Conservation (phyloP, 2,329 filamentous ascomycete species). For the Nigrospora oryzae region DNA sequence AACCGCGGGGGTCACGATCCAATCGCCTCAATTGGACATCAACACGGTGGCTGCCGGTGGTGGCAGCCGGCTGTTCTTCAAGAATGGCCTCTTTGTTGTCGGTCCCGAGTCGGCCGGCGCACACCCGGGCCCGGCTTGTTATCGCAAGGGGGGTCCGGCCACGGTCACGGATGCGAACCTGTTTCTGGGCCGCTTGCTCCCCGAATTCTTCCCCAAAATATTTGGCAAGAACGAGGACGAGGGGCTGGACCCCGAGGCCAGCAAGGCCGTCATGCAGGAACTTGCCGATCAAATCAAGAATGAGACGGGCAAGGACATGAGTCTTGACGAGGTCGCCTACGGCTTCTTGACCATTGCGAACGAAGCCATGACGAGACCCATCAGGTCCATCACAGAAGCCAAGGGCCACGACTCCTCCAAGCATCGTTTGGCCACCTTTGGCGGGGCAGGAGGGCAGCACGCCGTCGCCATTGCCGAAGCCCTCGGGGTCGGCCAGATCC, state of each 20-base stretch:
- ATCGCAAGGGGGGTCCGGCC: constrained; percentile 79
- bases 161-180: constrained; percentile 94
- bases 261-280: constrained; percentile 65
- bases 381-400: constrained; percentile 83
- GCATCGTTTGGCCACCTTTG: constrained; percentile 86
- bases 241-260: constrained; percentile 68
- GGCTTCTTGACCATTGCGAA: constrained; percentile 88
- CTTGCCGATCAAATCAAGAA: constrained; percentile 70
- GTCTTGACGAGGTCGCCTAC: constrained; percentile 75
- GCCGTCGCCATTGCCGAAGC: constrained; percentile 85
- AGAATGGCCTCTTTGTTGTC: constrained; percentile 82
- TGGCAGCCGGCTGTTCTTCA: constrained; percentile 77
- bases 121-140: constrained; percentile 84
- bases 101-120: constrained; percentile 85
- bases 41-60: constrained; percentile 92
- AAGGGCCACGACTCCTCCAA: constrained; percentile 87
- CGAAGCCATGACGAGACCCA: constrained; percentile 85
- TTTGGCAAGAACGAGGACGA: constrained; percentile 86
- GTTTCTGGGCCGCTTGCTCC: constrained; percentile 73
- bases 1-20: constrained; percentile 87
- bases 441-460: constrained; percentile 85
- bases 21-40: constrained; percentile 87
- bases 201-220: constrained; percentile 91
- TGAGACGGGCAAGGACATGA: constrained; percentile 65
- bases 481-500: constrained; percentile 74